Conservation (phyloP, 768 basidiomycete genomes). For the Rhizopogon salebrosus region DNA sequence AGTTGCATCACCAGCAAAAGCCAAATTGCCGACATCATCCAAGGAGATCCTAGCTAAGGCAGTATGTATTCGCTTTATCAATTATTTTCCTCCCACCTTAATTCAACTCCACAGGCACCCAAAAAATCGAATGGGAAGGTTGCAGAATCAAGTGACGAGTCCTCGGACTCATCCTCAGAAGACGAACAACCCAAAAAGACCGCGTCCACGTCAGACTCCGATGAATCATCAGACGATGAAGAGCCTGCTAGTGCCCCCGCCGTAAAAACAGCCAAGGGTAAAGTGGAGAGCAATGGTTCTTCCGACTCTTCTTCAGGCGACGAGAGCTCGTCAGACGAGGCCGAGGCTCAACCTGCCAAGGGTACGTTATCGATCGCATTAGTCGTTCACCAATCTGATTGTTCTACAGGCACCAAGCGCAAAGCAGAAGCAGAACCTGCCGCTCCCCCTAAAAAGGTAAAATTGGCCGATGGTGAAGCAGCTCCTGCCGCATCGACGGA, state of each 20-base stretch:
- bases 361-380: conserved; percentile 25
- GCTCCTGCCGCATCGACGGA: conserved; percentile 29
- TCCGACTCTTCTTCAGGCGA: conserved; percentile 22
- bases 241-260: conserved; percentile 1
- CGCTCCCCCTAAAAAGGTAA: conserved; percentile 75
- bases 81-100: neutral
- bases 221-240: conserved; percentile 13
- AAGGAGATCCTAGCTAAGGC: conserved; percentile 42
- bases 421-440: conserved; percentile 66
- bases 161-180: conserved; percentile 28
- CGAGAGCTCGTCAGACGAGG: conserved; percentile 21
- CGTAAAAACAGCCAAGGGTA: neutral
- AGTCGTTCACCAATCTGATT: conserved; percentile 2
- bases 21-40: conserved; percentile 29
- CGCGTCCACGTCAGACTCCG: conserved; percentile 7
- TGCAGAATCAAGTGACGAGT: conserved; percentile 21
- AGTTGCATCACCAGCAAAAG: conserved; percentile 13
- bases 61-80: conserved; percentile 9
- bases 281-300: neutral
- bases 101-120: conserved; percentile 12
- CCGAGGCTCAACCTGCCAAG: conserved; percentile 30
- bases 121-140: conserved; percentile 14
- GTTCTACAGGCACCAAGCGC: conserved; percentile 52
- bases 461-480: conserved; percentile 53
- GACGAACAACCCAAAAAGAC: conserved; percentile 23